Percentiles rank a stretch among this genome's conserved stretches.
phyloP scores from a whole-genome alignment of 177 flowering plant genomes.

The Vitis hybrid region DNA sequence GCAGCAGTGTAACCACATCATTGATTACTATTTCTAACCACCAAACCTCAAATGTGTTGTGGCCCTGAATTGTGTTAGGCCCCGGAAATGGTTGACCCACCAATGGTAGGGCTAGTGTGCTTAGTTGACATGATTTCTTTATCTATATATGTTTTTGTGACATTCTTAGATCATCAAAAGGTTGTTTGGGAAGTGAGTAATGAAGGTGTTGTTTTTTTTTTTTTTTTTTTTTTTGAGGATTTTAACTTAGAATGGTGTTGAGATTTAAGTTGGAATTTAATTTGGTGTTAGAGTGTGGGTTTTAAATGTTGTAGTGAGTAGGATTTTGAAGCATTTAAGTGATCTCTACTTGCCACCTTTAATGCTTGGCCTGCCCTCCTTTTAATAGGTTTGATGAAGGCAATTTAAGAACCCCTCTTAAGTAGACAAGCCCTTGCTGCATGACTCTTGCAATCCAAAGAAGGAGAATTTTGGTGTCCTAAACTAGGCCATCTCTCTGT shows the following conservation, averaged over 20 bases:
- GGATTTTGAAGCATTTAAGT: constrained; percentile 39
- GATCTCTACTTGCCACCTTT: constrained; percentile 44
- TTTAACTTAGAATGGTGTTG: neutral
- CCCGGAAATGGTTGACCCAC: too few species aligned
- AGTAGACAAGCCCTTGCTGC: constrained; percentile 31
- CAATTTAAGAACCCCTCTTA: constrained; percentile 33
- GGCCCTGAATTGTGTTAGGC: too few species aligned
- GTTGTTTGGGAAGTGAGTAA: too few species aligned
- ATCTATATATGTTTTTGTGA: too few species aligned
- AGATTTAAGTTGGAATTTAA: constrained; percentile 5
- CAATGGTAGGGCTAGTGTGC: too few species aligned
- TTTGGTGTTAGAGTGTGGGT: constrained; percentile 10
- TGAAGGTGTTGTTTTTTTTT: too few species aligned
- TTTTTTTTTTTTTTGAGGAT: neutral
- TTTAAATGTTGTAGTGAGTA: constrained; percentile 17
- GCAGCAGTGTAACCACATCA: too few species aligned
- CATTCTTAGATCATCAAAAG: too few species aligned
- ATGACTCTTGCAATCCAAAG: constrained; percentile 24
- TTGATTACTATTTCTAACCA: too few species aligned
- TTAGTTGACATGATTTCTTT: too few species aligned
- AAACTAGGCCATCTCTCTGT: neutral
- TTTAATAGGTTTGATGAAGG: constrained; percentile 39
- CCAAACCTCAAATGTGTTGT: too few species aligned
- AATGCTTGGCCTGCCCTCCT: constrained; percentile 48
- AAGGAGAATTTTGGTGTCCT: constrained; percentile 1